phyloP scores from a whole-genome alignment of 768 basidiomycete genomes.

The Sarcodon aspratus region DNA sequence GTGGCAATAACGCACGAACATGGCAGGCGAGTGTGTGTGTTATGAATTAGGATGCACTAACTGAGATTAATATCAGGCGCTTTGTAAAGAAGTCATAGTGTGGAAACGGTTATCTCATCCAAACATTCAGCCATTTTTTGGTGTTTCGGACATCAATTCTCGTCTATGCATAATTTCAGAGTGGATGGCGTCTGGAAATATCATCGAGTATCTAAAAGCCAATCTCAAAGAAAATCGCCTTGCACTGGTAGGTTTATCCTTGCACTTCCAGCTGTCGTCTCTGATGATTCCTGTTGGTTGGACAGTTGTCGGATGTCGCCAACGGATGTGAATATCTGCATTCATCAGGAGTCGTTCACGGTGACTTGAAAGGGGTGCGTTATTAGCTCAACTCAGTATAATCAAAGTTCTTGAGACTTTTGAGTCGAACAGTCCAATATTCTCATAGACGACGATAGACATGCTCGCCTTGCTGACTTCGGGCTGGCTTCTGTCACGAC shows the following conservation, averaged over 20 bases:
- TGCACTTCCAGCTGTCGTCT: background rate
- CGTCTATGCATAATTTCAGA: constrained; percentile 8
- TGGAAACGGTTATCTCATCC: constrained; percentile 9
- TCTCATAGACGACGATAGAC: constrained; percentile 8
- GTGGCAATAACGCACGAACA: background rate
- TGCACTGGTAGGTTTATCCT: constrained; percentile 5
- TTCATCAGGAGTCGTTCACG: background rate
- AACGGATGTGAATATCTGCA: background rate
- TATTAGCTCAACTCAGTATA: background rate
- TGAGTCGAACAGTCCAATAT: constrained; percentile 10
- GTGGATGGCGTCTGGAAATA: constrained; percentile 6
- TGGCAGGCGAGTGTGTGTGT: too few relatives aligned
- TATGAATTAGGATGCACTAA: too few relatives aligned
- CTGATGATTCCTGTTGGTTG: background rate
- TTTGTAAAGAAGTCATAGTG: constrained; percentile 5
- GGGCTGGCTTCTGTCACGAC: constrained; percentile 9
- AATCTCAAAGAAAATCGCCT: constrained; percentile 5
- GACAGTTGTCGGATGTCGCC: background rate
- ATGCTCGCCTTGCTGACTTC: constrained; percentile 13
- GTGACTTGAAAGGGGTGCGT: background rate
- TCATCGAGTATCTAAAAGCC: constrained; percentile 3
- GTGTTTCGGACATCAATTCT: constrained; percentile 4
- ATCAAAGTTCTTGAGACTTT: background rate
- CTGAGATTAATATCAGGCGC: too few relatives aligned
- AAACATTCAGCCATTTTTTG: constrained; percentile 8